Percentiles rank a stretch among this genome's conserved stretches.
These are phyloP conservation scores for Alternaria solani DNA, from an alignment of 2,329 filamentous ascomycete genomes.

Conservation along the genomic window DNA sequence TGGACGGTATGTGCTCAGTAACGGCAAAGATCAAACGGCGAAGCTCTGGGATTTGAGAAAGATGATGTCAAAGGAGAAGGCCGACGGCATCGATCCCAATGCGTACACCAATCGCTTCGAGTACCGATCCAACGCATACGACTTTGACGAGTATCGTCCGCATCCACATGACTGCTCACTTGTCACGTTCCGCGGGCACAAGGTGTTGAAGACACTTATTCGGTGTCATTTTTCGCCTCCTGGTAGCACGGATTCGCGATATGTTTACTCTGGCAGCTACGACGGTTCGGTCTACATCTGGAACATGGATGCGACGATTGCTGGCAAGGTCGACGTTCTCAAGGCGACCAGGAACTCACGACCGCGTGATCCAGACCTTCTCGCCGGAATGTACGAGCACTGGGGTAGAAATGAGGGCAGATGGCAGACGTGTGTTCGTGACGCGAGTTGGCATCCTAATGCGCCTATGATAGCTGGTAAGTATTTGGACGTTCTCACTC, in stretches of 20 bases:
- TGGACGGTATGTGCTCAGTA: constrained; percentile 87
- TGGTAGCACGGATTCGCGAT: constrained; percentile 83
- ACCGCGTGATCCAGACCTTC: constrained; percentile 61
- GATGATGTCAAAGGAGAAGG: constrained; percentile 78
- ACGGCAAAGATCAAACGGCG: constrained; percentile 95
- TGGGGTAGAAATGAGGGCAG: constrained; percentile 62
- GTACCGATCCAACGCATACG: constrained; percentile 74
- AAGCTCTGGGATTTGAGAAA: constrained; percentile 96
- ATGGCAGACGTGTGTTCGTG: constrained; percentile 83
- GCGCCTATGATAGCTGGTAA: constrained; percentile 78
- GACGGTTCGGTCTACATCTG: constrained; percentile 91
- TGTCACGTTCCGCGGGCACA: constrained; percentile 92
- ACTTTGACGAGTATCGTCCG: constrained; percentile 70
- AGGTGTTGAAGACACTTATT: constrained; percentile 87
- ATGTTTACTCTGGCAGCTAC: constrained; percentile 90
- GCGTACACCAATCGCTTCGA: constrained; percentile 72
- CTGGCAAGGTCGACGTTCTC: constrained; percentile 79
- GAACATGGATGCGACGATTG: constrained; percentile 89
- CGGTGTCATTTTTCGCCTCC: constrained; percentile 94
- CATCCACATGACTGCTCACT: constrained; percentile 89
- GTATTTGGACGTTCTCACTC: constrained; percentile 27
- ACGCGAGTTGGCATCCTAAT: constrained; percentile 89
- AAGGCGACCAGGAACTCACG: constrained; percentile 71
- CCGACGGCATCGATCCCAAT: constrained; percentile 64
- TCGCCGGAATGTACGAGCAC: constrained; percentile 65